Evolutionary conservation across 2,329 filamentous ascomycete species (phyloP).

Genomic region (Eurotiales sp.): DNA sequence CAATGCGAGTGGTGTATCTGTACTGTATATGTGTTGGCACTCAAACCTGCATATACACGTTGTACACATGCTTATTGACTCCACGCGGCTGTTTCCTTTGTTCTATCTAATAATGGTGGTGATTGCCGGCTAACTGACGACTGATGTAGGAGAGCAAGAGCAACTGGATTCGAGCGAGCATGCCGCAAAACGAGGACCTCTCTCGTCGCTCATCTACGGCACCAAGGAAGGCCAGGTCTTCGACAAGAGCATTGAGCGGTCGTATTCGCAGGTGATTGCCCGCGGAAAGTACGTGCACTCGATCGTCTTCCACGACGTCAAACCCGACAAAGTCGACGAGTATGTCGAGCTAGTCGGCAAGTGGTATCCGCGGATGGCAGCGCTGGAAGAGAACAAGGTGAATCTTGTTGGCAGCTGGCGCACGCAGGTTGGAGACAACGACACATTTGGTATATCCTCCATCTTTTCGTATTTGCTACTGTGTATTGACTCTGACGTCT

Average conservation of each 20-base stretch:
- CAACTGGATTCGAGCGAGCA: slow-evolving; percentile 57
- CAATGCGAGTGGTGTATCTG: slow-evolving; percentile 39
- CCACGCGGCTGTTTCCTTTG: slow-evolving; percentile 25
- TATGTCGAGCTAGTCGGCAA: slow-evolving; percentile 84
- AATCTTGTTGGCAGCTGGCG: slow-evolving; percentile 97
- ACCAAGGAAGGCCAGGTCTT: slow-evolving; percentile 92
- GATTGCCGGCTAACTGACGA: neutral
- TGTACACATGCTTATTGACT: slow-evolving; percentile 31
- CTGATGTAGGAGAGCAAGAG: slow-evolving; percentile 53
- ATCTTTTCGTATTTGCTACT: neutral
- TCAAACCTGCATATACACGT: neutral
- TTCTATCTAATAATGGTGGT: slow-evolving; percentile 35
- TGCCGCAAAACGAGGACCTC: slow-evolving; percentile 63
- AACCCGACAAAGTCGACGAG: slow-evolving; percentile 92
- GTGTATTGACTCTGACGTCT: neutral
- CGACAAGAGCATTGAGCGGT: slow-evolving; percentile 92
- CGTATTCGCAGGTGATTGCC: slow-evolving; percentile 90
- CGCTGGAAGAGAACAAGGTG: slow-evolving; percentile 82
- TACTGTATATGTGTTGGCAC: slow-evolving; percentile 5
- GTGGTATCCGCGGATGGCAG: slow-evolving; percentile 90
- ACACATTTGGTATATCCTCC: slow-evolving; percentile 75
- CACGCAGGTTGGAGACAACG: slow-evolving; percentile 94
- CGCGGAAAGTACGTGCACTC: slow-evolving; percentile 98
- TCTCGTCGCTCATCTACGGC: slow-evolving; percentile 91
- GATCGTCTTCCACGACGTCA: slow-evolving; percentile 93